Evolutionary conservation across 495 filamentous ascomycete species (phyloP).

Genomic region (Trichodelitschia bisporula): DNA sequence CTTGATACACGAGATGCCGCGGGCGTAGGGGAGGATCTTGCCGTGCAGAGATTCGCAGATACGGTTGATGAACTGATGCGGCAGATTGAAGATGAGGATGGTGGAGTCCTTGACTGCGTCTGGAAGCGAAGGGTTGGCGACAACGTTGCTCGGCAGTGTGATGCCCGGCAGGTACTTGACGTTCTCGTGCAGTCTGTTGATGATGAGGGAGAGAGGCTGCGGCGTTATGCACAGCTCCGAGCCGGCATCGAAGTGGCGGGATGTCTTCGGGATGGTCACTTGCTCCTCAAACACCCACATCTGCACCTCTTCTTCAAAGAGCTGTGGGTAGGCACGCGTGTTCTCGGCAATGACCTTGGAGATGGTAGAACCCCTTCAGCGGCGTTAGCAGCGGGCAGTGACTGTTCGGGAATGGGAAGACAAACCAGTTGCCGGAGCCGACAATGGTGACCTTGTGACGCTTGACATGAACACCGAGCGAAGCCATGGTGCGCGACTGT

Average conservation of each 20-base stretch:
- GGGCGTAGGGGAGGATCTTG: conserved; percentile 71
- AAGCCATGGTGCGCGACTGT: conserved; percentile 12
- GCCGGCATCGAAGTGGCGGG: conserved; percentile 21
- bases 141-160: conserved; percentile 56
- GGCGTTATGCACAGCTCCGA: conserved; percentile 30
- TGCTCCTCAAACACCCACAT: conserved; percentile 97
- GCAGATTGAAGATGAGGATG: conserved; percentile 88
- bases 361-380: conserved; percentile 67
- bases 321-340: conserved; percentile 40
- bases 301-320: conserved; percentile 75
- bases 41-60: conserved; percentile 70
- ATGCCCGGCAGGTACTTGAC: conserved; percentile 87
- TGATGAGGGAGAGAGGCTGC: conserved; percentile 68
- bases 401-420: conserved; percentile 1
- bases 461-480: conserved; percentile 17
- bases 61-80: conserved; percentile 87
- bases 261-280: conserved; percentile 37
- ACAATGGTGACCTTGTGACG: conserved; percentile 91
- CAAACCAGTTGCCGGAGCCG: conserved; percentile 89
- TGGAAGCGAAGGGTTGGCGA: conserved; percentile 69
- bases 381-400: neutral
- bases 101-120: conserved; percentile 62
- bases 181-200: conserved; percentile 90
- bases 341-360: conserved; percentile 94
- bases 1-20: conserved; percentile 95